Conservation (phyloP, 345 rosid species). For the Syzygium grande region DNA sequence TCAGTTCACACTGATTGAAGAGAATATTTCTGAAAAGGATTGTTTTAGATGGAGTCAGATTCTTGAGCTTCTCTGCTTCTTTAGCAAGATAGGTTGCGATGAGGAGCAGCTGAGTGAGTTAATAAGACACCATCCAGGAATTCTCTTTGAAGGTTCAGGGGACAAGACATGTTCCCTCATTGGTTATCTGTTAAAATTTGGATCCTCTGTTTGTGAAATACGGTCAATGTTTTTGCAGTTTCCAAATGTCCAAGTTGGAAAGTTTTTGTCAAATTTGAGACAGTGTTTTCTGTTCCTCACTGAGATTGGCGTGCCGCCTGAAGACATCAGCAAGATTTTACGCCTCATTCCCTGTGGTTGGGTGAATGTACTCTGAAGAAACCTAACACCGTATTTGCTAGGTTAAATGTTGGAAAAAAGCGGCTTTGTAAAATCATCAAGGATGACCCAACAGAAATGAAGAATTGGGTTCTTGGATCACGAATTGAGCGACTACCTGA, state of each 20-base stretch:
- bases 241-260: constrained; percentile 33
- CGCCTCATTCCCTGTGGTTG: constrained; percentile 32
- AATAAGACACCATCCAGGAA: constrained; percentile 41
- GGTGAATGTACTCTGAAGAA: constrained; percentile 51
- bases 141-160: constrained; percentile 54
- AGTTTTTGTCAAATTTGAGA: constrained; percentile 46
- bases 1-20: constrained; percentile 42
- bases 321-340: constrained; percentile 41
- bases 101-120: constrained; percentile 35
- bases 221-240: constrained; percentile 38
- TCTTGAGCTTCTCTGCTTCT: constrained; percentile 29
- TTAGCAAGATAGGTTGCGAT: constrained; percentile 22
- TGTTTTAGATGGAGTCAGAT: constrained; percentile 54
- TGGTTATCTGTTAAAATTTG: constrained; percentile 51
- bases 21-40: constrained; percentile 20
- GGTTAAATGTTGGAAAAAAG: constrained; percentile 46
- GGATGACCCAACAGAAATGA: constrained; percentile 48
- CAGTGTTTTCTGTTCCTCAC: constrained; percentile 33
- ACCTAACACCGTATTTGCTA: constrained; percentile 28
- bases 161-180: constrained; percentile 24
- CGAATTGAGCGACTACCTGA: constrained; percentile 29
- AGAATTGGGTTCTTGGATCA: constrained; percentile 36
- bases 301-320: constrained; percentile 46
- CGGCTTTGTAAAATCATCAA: constrained; percentile 36
- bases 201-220: constrained; percentile 33